These are phyloP conservation scores for Lentinus brumalis DNA, from an alignment of 768 basidiomycete genomes.

Conservation along the genomic window DNA sequence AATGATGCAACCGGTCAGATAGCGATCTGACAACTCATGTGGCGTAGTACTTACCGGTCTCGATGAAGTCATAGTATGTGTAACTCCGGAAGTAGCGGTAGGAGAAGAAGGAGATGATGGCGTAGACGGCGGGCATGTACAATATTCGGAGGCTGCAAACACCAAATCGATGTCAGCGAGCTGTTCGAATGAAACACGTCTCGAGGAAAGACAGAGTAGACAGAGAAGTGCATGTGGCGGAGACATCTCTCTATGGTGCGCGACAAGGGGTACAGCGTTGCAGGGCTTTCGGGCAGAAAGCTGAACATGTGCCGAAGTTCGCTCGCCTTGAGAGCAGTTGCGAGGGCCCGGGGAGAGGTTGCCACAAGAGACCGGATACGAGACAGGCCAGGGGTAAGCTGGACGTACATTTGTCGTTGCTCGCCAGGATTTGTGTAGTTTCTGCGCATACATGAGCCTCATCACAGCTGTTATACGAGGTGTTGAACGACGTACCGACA, in stretches of 20 bases:
- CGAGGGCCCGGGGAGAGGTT: no score
- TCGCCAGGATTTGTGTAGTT: slow-evolving; percentile 71
- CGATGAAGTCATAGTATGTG: slow-evolving; percentile 58
- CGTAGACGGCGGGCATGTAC: slow-evolving; percentile 84
- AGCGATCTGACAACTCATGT: slow-evolving; percentile 21
- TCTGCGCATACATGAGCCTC: slow-evolving; percentile 37
- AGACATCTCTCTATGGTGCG: no score
- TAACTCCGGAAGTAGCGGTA: slow-evolving; percentile 84
- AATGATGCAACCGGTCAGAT: slow-evolving; percentile 32
- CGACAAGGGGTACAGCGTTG: no score
- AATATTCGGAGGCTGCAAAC: slow-evolving; percentile 65
- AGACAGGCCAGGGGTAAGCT: neutral
- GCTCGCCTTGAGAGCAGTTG: no score
- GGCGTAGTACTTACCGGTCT: slow-evolving; percentile 43
- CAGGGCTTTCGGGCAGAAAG: no score
- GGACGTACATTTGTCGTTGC: slow-evolving; percentile 75
- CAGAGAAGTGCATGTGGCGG: no score
- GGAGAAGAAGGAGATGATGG: slow-evolving; percentile 82
- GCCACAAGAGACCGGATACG: no score
- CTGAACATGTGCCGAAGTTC: no score
- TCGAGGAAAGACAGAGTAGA: no score
- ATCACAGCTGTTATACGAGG: no score
- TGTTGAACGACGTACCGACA: slow-evolving; percentile 67
- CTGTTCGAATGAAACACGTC: neutral
- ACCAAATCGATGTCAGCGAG: neutral